Conservation (phyloP, 148 eudicot species). For the Amaranthus palmeri region DNA sequence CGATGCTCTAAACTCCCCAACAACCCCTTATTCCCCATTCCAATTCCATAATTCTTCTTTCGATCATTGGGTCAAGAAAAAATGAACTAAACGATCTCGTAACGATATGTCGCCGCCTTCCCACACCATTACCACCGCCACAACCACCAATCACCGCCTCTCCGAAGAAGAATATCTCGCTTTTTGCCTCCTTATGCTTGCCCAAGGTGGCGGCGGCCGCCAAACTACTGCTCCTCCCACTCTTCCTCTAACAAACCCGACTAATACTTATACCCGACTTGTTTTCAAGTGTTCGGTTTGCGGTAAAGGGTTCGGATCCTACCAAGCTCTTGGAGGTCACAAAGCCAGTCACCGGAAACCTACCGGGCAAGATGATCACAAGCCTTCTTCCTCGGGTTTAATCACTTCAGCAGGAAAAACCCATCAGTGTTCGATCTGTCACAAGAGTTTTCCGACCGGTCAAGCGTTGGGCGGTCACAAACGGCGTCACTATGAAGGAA, state of each 20-base stretch:
- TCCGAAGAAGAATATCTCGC: conserved; percentile 28
- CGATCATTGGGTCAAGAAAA: conserved; percentile 55
- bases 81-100: conserved; percentile 59
- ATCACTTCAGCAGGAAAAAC: not conserved
- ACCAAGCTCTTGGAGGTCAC: conserved; percentile 26
- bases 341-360: conserved; percentile 27
- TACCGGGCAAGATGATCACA: not conserved
- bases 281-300: conserved; percentile 13
- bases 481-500: conserved; percentile 10
- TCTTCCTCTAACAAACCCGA: not conserved
- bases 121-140: not conserved
- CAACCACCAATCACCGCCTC: not conserved
- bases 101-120: too few species aligned
- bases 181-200: conserved; percentile 31
- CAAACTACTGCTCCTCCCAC: not conserved
- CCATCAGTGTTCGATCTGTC: conserved; percentile 3
- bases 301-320: conserved; percentile 9
- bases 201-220: conserved; percentile 10
- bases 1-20: conserved; percentile 58
- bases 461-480: conserved; percentile 17
- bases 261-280: not conserved
- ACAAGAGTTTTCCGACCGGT: conserved; percentile 4
- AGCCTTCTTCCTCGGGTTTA: not conserved
- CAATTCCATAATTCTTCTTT: conserved; percentile 20
- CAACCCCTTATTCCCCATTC: conserved; percentile 28